phyloP scores from a whole-genome alignment of 2,329 filamentous ascomycete species.

The Fusarium verticillioides region DNA sequence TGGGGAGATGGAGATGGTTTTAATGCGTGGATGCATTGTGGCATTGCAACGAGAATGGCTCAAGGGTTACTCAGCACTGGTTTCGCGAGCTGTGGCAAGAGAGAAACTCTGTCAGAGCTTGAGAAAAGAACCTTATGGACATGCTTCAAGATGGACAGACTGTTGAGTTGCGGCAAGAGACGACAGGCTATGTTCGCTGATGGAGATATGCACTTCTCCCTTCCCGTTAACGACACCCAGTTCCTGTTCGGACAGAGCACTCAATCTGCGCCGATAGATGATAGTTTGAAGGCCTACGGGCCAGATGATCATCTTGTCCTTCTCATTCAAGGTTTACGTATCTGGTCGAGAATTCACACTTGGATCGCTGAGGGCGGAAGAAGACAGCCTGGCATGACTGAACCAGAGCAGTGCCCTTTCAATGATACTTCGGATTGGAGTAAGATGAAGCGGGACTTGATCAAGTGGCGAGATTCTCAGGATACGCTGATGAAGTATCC shows the following conservation, averaged over 20 bases:
- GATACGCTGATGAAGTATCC: constrained; percentile 34
- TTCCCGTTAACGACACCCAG: constrained; percentile 30
- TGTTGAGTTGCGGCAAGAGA: constrained; percentile 38
- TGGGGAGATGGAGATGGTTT: constrained; percentile 45
- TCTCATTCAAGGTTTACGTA: constrained; percentile 32
- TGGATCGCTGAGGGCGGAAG: constrained; percentile 41
- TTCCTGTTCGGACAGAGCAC: constrained; percentile 33
- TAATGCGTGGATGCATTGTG: constrained; percentile 43
- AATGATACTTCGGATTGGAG: constrained; percentile 34
- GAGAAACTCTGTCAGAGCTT: constrained; percentile 27
- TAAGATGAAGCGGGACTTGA: constrained; percentile 31
- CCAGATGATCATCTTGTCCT: constrained; percentile 29
- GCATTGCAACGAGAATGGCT: constrained; percentile 41
- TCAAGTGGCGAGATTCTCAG: constrained; percentile 36
- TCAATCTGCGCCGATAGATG: not conserved
- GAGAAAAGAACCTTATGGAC: constrained; percentile 42
- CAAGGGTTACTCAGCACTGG: constrained; percentile 39
- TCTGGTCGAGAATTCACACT: constrained; percentile 40
- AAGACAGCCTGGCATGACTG: constrained; percentile 35
- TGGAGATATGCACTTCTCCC: constrained; percentile 24
- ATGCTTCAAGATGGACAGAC: constrained; percentile 40
- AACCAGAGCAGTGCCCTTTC: constrained; percentile 37
- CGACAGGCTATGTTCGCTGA: constrained; percentile 39
- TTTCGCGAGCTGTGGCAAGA: constrained; percentile 23
- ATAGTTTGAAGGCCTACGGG: not conserved